phyloP scores from a whole-genome alignment of 805 yeast species.

The Hyphopichia homilentoma region DNA sequence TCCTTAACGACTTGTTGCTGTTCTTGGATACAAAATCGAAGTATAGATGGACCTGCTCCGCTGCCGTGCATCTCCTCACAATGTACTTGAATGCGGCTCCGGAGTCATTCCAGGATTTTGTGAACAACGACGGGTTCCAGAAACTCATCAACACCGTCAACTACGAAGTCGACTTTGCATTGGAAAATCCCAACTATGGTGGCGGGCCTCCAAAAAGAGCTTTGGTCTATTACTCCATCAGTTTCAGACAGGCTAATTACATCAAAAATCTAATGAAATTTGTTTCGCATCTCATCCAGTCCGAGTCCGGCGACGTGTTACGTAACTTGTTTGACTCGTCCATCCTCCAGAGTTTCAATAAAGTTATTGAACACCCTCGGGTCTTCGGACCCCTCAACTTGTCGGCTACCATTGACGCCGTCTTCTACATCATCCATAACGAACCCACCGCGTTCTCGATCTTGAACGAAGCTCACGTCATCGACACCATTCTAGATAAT shows the following conservation, averaged over 20 bases:
- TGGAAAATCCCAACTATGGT: constrained; percentile 55
- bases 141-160: constrained; percentile 57
- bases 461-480: constrained; percentile 71
- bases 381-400: constrained; percentile 67
- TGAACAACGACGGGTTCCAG: constrained; percentile 62
- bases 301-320: constrained; percentile 80
- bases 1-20: constrained; percentile 61
- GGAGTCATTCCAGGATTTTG: constrained; percentile 60
- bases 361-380: constrained; percentile 51
- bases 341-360: constrained; percentile 57
- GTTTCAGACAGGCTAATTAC: constrained; percentile 56
- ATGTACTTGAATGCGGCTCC: constrained; percentile 38
- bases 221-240: constrained; percentile 47
- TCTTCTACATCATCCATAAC: constrained; percentile 72
- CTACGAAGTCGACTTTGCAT: constrained; percentile 61
- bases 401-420: constrained; percentile 57
- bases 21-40: constrained; percentile 52
- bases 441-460: constrained; percentile 89
- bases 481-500: constrained; percentile 59
- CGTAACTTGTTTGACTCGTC: constrained; percentile 85
- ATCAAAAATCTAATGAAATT: constrained; percentile 54
- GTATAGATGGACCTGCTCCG: constrained; percentile 55
- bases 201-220: constrained; percentile 54
- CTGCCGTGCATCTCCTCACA: constrained; percentile 59
- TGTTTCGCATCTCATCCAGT: constrained; percentile 57